Evolutionary conservation across 441 rosid species (phyloP), one percentile per base, ranked within the genome.

Genomic region (Pelargonium australe): DNA sequence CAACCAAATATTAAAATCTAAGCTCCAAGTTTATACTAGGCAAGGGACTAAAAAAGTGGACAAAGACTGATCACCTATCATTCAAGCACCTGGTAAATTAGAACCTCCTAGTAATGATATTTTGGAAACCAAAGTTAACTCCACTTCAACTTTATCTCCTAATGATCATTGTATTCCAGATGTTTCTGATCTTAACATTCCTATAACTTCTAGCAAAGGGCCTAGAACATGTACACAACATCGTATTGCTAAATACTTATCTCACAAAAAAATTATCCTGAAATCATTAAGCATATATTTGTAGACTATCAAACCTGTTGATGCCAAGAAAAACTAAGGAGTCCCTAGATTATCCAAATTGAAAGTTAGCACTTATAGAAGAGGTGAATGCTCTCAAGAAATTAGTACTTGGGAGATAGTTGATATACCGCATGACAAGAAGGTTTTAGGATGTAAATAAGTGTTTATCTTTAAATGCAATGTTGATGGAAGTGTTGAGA

Each of bases 391-490:
- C 20, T 34, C 53, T 34, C 20, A 7, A 34, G 16, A 43, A 58
- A 69, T 19, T 60, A 51, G 0, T 20, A 60, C 41, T 0, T 69
- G 3, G 40, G 13, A 69, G 61, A 13, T 69, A 20, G 65, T 60
- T n/a, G 37, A 69, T 16, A 4, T 11, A 20, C 62, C 8, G 13
- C 2, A n/a, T 20, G 34, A 43, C 6, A 14, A 68, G 19, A 68
- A 28, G 5, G 41, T 16, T 68, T 44, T 53, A 49, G 44, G 25
- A 0, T 53, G 1, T 16, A 53, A 31, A 53, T 68, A 45, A 4
- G 13, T 53, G 19, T 68, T 51, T 34, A 53, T 41, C 8, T 8
- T 68, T n/a, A 68, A 68, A 53, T 68, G 64, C 14, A 68, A 34
- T 10, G 1, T 0, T 8, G 1, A 31, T 14, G 37, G 37, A 31